phyloP scores from a whole-genome alignment of 2,329 filamentous ascomycete species.

The Aschersonia sp. region DNA sequence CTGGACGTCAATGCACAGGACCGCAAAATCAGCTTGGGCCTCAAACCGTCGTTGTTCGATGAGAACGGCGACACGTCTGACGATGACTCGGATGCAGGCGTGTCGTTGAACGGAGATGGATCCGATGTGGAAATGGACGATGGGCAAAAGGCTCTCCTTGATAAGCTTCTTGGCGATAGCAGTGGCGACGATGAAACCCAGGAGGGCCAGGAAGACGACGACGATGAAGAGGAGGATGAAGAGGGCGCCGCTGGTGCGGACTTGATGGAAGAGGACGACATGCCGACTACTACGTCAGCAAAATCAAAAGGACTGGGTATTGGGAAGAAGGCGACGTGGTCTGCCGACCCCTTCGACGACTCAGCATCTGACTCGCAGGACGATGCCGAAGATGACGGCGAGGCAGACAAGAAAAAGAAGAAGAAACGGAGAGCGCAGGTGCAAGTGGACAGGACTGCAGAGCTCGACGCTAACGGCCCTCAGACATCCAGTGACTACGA shows the following conservation, averaged over 20 bases:
- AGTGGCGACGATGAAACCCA: constrained; percentile 18
- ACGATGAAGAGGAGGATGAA: constrained; percentile 12
- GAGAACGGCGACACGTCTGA: constrained; percentile 36
- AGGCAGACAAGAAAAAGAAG: constrained; percentile 31
- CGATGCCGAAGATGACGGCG: constrained; percentile 14
- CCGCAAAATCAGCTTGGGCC: constrained; percentile 71
- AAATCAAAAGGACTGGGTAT: constrained; percentile 21
- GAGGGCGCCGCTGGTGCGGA: constrained; percentile 31
- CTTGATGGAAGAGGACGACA: constrained; percentile 21
- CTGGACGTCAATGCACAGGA: constrained; percentile 62
- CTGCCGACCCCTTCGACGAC: constrained; percentile 51
- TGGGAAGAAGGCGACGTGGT: constrained; percentile 82
- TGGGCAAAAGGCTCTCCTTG: constrained; percentile 15
- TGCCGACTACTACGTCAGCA: constrained; percentile 19
- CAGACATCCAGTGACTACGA: constrained; percentile 89
- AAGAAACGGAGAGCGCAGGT: constrained; percentile 65
- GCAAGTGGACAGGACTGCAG: constrained; percentile 79
- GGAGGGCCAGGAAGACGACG: constrained; percentile 23
- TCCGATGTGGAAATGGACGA: constrained; percentile 32
- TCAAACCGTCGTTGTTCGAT: constrained; percentile 86
- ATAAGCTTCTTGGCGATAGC: constrained; percentile 28
- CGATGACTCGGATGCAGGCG: constrained; percentile 30
- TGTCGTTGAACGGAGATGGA: constrained; percentile 31
- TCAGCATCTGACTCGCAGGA: constrained; percentile 35
- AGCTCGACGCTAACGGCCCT: constrained; percentile 76